Conservation (phyloP, 768 basidiomycete species). For the Gloeophyllum trabeum region DNA sequence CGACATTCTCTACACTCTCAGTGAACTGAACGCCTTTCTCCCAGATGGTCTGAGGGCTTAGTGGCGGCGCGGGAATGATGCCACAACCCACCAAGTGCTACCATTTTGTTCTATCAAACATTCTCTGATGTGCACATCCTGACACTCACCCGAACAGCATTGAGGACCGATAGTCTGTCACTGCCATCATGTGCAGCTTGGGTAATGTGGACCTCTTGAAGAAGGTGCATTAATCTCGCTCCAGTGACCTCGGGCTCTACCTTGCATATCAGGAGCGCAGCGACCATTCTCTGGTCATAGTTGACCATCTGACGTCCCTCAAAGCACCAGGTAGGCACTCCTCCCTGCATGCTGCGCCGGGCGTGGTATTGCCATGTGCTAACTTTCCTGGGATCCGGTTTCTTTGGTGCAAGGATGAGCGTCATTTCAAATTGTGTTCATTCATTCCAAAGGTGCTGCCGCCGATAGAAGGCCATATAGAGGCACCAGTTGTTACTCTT, state of each 20-base stretch:
- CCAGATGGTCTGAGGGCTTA: not conserved
- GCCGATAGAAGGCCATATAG: not conserved
- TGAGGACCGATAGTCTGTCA: not conserved
- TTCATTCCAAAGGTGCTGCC: not conserved
- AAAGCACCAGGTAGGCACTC: not conserved
- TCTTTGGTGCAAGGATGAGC: not conserved
- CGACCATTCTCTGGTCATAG: not conserved
- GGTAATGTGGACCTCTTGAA: not conserved
- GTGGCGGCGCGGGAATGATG: not conserved
- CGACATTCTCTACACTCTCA: not conserved
- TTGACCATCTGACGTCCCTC: not conserved
- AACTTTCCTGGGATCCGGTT: not conserved
- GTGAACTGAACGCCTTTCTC: not conserved
- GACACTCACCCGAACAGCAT: not conserved
- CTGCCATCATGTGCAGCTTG: not conserved
- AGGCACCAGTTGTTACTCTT: not conserved
- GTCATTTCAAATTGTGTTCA: not conserved
- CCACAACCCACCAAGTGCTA: not conserved
- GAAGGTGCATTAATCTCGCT: not conserved
- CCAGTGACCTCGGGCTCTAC: not conserved
- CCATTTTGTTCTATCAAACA: no score
- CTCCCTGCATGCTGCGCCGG: not conserved
- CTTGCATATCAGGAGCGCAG: not conserved
- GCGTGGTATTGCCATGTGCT: not conserved
- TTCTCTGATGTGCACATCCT: no score